Base-by-base conservation (phyloP, 2,329 filamentous ascomycete species). In the Beauveria pseudobassiana region DNA sequence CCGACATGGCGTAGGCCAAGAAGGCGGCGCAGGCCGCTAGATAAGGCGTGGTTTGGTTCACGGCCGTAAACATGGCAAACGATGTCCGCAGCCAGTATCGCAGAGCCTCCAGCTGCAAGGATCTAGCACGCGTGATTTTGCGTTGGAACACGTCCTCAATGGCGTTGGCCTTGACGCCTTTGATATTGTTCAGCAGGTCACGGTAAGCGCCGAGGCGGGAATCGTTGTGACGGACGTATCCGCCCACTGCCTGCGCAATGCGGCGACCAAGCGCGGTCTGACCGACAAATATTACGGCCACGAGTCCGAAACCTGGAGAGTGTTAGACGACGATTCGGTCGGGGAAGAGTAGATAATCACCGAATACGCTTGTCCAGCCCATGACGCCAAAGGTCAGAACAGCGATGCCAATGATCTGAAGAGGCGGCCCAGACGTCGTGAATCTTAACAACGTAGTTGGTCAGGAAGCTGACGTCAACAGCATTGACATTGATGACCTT, bases 401-500 rank as follows among this genome's bases (percentile, higher is more conserved):
- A 2, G 18, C 60, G 38, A 62, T 62, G 22, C 60, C 53, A 1
- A 52, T 3, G n/a, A 62, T 62, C 48, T 62, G 60, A n/a, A 62
- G 34, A 18, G 46, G 61, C 54, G 50, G 54, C 59, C 61, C 48
- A 59, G 16, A 62, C 49, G 40, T 58, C 61, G 53, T 62, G 48
- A 16, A 62, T 54, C 38, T 59, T 59, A n/a, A 62, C 20, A 6
- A 62, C 54, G 24, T 62, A 59, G 54, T 62, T 59, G 24, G 54
- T 53, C 26, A 62, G 20, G 48, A 62, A 53, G 18, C 54, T 30
- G 46, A 62, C 53, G 45, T 62, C 60, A 5, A 56, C 53, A n/a
- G 60, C 46, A 16, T 58, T 58, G 38, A 62, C 12, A 28, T 62
- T 62, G 60, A 62, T 62, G 22, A 62, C 58, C 40, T 62, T 56